These are phyloP conservation scores for Ustilago loliicola DNA, from an alignment of 1,284 basidiomycete genomes.

Conservation along the genomic window DNA sequence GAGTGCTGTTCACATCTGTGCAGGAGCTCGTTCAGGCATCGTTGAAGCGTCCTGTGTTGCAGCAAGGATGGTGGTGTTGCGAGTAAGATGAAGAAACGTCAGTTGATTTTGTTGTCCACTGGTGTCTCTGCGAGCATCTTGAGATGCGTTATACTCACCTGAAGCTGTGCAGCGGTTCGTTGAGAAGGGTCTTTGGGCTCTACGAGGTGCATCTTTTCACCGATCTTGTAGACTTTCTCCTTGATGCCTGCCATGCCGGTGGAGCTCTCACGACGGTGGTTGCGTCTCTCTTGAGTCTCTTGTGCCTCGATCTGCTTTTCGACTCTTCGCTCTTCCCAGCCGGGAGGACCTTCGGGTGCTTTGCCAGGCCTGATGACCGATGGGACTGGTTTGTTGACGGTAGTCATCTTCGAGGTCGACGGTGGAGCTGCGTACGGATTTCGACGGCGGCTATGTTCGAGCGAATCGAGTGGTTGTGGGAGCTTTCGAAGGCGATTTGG, in stretches of 20 bases:
- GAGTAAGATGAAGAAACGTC: not conserved
- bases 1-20: slow-evolving; percentile 8
- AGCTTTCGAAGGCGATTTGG: not conserved
- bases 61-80: not conserved
- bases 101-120: not conserved
- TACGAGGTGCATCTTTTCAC: slow-evolving; percentile 60
- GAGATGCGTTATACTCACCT: slow-evolving; percentile 33
- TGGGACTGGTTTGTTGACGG: slow-evolving; percentile 24
- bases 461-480: not conserved
- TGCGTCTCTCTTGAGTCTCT: slow-evolving; percentile 32
- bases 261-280: slow-evolving; percentile 39
- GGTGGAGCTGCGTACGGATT: not conserved
- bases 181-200: slow-evolving; percentile 49
- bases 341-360: slow-evolving; percentile 53
- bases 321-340: slow-evolving; percentile 55
- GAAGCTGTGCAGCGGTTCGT: slow-evolving; percentile 48
- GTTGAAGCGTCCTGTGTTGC: slow-evolving; percentile 51
- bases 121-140: not conserved
- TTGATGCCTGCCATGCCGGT: slow-evolving; percentile 50
- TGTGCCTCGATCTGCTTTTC: slow-evolving; percentile 39
- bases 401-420: slow-evolving; percentile 13
- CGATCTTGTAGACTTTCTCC: slow-evolving; percentile 55
- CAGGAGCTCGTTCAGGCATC: slow-evolving; percentile 49
- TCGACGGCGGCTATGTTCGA: no score
- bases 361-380: slow-evolving; percentile 58